A percentile compares a stretch with the other conserved stretches of the same genome.
phyloP scores from a whole-genome alignment of 306 rosid species.

The Trifolium fragiferum region DNA sequence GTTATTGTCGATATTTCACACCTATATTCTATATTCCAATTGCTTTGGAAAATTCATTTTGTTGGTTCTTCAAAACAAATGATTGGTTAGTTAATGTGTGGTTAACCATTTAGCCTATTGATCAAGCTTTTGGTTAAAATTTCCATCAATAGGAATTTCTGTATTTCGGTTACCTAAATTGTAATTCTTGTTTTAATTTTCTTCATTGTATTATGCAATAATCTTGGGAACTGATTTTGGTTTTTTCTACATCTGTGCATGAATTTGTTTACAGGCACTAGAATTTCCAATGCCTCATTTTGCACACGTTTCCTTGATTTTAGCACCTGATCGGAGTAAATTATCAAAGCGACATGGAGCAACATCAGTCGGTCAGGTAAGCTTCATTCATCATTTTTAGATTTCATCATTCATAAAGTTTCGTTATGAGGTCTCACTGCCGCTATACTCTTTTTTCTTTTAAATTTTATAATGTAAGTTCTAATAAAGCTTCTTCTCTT shows the following conservation, averaged over 20 bases:
- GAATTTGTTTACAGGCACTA: constrained; percentile 63
- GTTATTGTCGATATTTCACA: too few relatives aligned
- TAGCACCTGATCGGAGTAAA: constrained; percentile 96
- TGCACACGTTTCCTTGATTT: constrained; percentile 95
- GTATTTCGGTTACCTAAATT: not conserved
- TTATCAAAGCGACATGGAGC: constrained; percentile 98
- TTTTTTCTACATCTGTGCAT: constrained; percentile 20
- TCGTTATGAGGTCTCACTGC: constrained; percentile 11
- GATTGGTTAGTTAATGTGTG: too few relatives aligned
- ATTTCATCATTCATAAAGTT: constrained; percentile 9
- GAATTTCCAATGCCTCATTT: constrained; percentile 77
- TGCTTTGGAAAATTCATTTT: too few relatives aligned
- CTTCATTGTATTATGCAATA: constrained; percentile 8
- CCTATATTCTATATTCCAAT: too few relatives aligned
- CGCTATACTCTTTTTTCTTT: not conserved
- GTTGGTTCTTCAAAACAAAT: too few relatives aligned
- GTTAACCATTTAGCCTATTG: too few relatives aligned
- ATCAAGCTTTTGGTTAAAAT: too few relatives aligned
- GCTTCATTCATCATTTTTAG: constrained; percentile 16
- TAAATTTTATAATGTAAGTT: constrained; percentile 9
- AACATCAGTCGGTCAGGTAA: constrained; percentile 94
- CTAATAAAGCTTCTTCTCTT: not conserved
- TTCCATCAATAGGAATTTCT: too few relatives aligned
- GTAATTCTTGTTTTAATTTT: constrained; percentile 28
- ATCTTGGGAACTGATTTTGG: constrained; percentile 35